Conservation (phyloP, 805 yeast genomes). For the Ascoidea rubescens region DNA sequence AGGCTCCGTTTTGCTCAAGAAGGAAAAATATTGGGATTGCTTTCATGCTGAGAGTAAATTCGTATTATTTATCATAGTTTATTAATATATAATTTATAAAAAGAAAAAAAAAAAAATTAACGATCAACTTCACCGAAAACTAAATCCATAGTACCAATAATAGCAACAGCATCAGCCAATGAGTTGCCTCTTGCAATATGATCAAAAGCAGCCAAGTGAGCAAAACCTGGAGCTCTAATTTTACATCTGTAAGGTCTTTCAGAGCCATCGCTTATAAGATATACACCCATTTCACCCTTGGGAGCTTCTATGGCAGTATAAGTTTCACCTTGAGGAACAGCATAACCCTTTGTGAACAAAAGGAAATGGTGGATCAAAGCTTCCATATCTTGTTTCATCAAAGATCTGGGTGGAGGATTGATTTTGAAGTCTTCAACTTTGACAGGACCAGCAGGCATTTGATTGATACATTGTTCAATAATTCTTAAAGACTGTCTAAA, state of each 20-base stretch:
- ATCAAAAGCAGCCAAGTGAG: constrained; percentile 81
- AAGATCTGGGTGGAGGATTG: constrained; percentile 64
- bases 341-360: constrained; percentile 76
- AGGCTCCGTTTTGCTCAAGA: no score
- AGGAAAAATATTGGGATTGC: no score
- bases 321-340: constrained; percentile 84
- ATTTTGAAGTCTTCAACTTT: constrained; percentile 85
- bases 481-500: constrained; percentile 84
- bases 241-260: constrained; percentile 89
- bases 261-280: constrained; percentile 75
- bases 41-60: no score
- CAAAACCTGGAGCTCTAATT: constrained; percentile 90
- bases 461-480: constrained; percentile 79
- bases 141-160: constrained; percentile 89
- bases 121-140: constrained; percentile 94
- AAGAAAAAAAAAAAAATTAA: constrained; percentile 15
- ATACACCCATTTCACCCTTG: constrained; percentile 91
- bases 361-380: constrained; percentile 82
- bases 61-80: no score
- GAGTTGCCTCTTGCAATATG: constrained; percentile 77
- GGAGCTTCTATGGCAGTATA: constrained; percentile 90
- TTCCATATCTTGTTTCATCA: constrained; percentile 90
- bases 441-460: constrained; percentile 86
- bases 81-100: no score
- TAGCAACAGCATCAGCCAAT: constrained; percentile 86